Evolutionary conservation across 805 yeast species (phyloP).

Genomic region (Candida coleopterorum): DNA sequence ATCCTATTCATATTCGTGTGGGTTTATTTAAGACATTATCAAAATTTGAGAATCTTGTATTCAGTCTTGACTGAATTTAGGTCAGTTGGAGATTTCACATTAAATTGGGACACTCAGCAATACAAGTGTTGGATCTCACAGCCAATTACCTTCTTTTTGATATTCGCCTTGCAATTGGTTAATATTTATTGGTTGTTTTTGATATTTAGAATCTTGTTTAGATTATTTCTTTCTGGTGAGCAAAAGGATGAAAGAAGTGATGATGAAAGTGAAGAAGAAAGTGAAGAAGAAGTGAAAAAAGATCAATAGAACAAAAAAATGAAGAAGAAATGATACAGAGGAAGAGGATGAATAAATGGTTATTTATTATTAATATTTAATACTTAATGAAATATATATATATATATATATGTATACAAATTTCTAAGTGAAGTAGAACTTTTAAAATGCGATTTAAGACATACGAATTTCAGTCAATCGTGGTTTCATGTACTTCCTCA

Average conservation of each 20-base stretch:
- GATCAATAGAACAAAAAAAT: constrained; percentile 11
- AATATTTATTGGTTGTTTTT: constrained; percentile 85
- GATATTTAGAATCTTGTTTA: constrained; percentile 70
- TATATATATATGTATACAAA: too few species aligned
- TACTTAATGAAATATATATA: too few species aligned
- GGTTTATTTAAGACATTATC: constrained; percentile 85
- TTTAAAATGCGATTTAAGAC: too few species aligned
- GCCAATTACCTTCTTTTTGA: constrained; percentile 76
- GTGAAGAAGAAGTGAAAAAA: constrained; percentile 19
- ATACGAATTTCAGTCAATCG: too few species aligned
- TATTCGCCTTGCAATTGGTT: constrained; percentile 77
- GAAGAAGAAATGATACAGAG: too few species aligned
- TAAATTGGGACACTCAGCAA: constrained; percentile 86
- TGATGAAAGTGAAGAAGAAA: constrained; percentile 55
- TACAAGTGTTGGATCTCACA: constrained; percentile 96
- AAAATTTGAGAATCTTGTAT: constrained; percentile 77
- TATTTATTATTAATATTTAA: too few species aligned
- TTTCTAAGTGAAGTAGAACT: too few species aligned
- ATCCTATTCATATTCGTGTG: constrained; percentile 65
- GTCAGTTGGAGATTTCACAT: constrained; percentile 74
- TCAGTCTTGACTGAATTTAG: constrained; percentile 81
- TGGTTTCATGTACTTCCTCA: too few species aligned
- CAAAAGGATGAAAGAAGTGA: constrained; percentile 84
- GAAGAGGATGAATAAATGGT: too few species aligned
- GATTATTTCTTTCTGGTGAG: constrained; percentile 52